phyloP scores from a whole-genome alignment of 2,329 filamentous ascomycete genomes.

The Hypoxylon sp. region DNA sequence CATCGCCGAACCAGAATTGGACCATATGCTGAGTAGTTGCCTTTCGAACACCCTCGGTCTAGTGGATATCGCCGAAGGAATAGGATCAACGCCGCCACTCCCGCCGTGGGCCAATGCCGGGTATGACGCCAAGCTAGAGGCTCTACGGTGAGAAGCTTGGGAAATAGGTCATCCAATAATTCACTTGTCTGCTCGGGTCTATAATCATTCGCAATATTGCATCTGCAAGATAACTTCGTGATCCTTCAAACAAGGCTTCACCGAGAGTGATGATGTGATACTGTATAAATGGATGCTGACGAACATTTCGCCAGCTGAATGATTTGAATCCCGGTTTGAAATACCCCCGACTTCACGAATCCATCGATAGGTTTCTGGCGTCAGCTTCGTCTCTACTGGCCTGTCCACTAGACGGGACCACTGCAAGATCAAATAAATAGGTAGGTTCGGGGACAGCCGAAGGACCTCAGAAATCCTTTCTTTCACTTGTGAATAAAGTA shows the following conservation, averaged over 20 bases:
- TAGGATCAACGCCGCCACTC: constrained; percentile 43
- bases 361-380: constrained; percentile 18
- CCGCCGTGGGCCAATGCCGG: constrained; percentile 36
- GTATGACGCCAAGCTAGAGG: constrained; percentile 28
- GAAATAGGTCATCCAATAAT: constrained; percentile 9
- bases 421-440: constrained; percentile 5
- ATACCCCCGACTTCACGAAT: constrained; percentile 17
- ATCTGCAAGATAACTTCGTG: constrained; percentile 5
- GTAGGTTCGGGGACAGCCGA: constrained; percentile 6
- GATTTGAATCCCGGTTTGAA: constrained; percentile 24
- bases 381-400: constrained; percentile 28
- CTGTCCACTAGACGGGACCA: constrained; percentile 15
- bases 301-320: constrained; percentile 32
- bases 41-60: constrained; percentile 28
- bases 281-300: constrained; percentile 20
- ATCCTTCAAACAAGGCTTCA: constrained; percentile 15
- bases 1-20: constrained; percentile 13
- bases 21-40: constrained; percentile 13
- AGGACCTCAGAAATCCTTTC: constrained; percentile 11
- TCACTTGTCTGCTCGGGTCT: constrained; percentile 19
- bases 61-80: constrained; percentile 44
- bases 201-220: constrained; percentile 18
- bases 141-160: constrained; percentile 16
- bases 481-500: constrained; percentile 5
- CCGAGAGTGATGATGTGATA: constrained; percentile 11